phyloP scores from a whole-genome alignment of 2,329 filamentous ascomycete species.

The Didymella sp. region DNA sequence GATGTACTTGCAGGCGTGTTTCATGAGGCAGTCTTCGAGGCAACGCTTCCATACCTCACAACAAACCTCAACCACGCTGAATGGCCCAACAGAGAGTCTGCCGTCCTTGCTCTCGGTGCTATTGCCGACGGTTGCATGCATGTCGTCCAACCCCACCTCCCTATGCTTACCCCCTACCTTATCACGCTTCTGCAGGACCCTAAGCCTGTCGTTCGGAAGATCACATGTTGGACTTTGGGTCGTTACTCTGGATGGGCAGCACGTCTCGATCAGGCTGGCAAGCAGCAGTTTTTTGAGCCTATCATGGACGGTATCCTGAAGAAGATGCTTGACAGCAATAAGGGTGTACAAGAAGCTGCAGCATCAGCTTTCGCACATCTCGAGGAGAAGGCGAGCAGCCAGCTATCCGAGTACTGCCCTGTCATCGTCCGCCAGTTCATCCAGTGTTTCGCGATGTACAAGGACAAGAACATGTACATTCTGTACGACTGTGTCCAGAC shows the following conservation, averaged over 20 bases:
- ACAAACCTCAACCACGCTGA: constrained; percentile 86
- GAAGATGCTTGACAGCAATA: constrained; percentile 96
- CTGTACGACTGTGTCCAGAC: constrained; percentile 99
- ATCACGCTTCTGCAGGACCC: constrained; percentile 82
- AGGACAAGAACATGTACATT: constrained; percentile 98
- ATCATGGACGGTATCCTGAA: constrained; percentile 96
- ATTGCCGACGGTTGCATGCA: constrained; percentile 94
- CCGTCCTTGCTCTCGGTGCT: constrained; percentile 90
- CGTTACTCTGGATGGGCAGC: constrained; percentile 94
- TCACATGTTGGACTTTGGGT: constrained; percentile 96
- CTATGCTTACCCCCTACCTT: constrained; percentile 87
- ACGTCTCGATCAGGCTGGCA: constrained; percentile 71
- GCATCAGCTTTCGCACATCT: constrained; percentile 95
- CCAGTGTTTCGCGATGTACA: constrained; percentile 90
- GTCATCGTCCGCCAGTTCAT: constrained; percentile 94
- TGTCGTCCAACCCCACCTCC: constrained; percentile 87
- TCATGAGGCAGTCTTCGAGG: constrained; percentile 83
- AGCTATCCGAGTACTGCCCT: constrained; percentile 82
- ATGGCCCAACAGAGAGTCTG: constrained; percentile 92
- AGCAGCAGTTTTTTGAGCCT: constrained; percentile 83
- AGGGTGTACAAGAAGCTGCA: constrained; percentile 95
- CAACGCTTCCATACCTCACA: constrained; percentile 90
- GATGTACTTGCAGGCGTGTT: constrained; percentile 95
- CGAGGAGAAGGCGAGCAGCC: constrained; percentile 87
- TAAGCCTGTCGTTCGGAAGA: constrained; percentile 91